These are phyloP conservation scores for Mycena metata DNA, from an alignment of 768 basidiomycete species.

Conservation along the genomic window DNA sequence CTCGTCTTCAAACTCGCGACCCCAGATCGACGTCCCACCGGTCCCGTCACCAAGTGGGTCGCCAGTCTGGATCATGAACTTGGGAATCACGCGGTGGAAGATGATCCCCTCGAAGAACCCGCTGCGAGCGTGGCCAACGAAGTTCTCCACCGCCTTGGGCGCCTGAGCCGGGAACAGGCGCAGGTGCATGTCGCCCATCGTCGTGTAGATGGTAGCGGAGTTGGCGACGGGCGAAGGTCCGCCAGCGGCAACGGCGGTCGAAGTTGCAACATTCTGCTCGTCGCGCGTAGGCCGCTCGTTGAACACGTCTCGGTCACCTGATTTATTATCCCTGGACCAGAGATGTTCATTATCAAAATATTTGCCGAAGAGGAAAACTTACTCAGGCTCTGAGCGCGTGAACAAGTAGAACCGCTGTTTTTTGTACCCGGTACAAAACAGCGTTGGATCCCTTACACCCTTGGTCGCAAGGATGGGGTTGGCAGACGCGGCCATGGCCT, in stretches of 20 bases:
- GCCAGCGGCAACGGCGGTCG: constrained; percentile 61
- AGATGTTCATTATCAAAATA: background rate
- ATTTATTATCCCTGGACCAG: constrained; percentile 80
- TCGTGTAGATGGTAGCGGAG: constrained; percentile 93
- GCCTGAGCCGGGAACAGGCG: constrained; percentile 91
- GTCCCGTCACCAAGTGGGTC: constrained; percentile 97
- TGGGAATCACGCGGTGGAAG: constrained; percentile 98
- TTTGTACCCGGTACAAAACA: constrained; percentile 95
- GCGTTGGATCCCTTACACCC: constrained; percentile 86
- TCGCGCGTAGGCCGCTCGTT: constrained; percentile 98
- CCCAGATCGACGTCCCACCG: constrained; percentile 93
- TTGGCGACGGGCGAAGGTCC: constrained; percentile 82
- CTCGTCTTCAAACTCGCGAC: constrained; percentile 91
- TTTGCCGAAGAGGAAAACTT: constrained; percentile 44
- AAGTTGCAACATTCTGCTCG: constrained; percentile 88
- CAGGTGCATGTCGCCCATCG: constrained; percentile 92
- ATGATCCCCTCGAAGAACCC: constrained; percentile 94
- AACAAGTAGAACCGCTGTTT: constrained; percentile 95
- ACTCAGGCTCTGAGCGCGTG: constrained; percentile 92
- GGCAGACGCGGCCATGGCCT: constrained; percentile 96
- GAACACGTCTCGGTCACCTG: constrained; percentile 95
- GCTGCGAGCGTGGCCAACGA: constrained; percentile 90
- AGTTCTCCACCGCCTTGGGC: constrained; percentile 98
- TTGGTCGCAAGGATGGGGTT: constrained; percentile 95
- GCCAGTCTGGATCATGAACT: constrained; percentile 99